Evolutionary conservation across 176 grass and related monocot species (phyloP).

Genomic region (Coix lacrymajobi): DNA sequence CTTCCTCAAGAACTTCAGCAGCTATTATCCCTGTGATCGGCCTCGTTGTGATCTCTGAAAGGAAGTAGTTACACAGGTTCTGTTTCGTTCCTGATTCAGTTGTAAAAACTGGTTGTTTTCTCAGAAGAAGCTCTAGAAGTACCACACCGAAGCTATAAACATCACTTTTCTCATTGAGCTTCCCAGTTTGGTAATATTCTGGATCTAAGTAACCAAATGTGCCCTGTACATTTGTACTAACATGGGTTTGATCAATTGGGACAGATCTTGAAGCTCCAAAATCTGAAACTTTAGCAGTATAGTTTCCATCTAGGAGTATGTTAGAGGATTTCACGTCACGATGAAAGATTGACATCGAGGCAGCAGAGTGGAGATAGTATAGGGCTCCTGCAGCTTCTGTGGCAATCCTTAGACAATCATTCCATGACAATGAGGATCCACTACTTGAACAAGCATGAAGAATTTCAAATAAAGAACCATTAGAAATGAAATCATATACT

Average conservation of each 20-base stretch:
- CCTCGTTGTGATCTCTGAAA: background rate
- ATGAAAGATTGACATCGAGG: background rate
- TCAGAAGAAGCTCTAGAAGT: background rate
- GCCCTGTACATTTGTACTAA: background rate
- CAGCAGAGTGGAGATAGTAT: background rate
- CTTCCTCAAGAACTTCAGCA: background rate
- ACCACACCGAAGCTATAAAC: background rate
- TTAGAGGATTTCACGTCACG: background rate
- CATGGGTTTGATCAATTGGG: background rate
- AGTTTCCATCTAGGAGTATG: background rate
- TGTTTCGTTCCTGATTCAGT: background rate
- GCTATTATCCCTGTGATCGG: background rate
- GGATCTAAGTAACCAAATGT: slow-evolving; percentile 5
- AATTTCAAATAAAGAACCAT: background rate
- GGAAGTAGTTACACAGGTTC: background rate
- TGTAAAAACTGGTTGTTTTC: background rate
- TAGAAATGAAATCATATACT: background rate
- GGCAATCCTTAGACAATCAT: background rate
- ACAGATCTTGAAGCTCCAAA: background rate
- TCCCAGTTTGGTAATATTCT: too few species aligned
- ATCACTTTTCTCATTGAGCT: background rate
- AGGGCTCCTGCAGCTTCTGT: too few species aligned
- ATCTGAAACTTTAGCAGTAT: background rate
- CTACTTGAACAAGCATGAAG: background rate
- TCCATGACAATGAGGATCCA: background rate